Conservation (phyloP, 495 filamentous ascomycete genomes). For the Penicillium taxi region DNA sequence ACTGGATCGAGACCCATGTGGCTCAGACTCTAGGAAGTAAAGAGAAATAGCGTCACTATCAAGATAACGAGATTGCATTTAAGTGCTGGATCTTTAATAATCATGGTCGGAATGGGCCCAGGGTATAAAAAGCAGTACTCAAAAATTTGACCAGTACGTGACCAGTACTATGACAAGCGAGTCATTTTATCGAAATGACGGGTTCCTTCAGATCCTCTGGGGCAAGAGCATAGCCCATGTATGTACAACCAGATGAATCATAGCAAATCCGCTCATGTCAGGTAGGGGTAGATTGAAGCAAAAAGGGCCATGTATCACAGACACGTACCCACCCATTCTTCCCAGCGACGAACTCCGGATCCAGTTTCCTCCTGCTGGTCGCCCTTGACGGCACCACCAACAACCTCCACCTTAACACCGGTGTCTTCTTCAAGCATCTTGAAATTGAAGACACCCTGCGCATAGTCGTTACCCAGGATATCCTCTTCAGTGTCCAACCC, state of each 20-base stretch:
- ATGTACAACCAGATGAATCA: neutral
- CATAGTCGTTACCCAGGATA: constrained; percentile 69
- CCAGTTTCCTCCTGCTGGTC: constrained; percentile 46
- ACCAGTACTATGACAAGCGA: too few relatives aligned
- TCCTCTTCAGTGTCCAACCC: constrained; percentile 69
- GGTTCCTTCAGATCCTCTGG: neutral
- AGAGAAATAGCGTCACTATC: too few relatives aligned
- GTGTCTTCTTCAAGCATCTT: constrained; percentile 73
- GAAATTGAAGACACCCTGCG: constrained; percentile 70
- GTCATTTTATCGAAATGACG: neutral
- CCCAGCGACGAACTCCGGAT: constrained; percentile 69
- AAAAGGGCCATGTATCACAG: constrained; percentile 29
- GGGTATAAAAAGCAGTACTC: too few relatives aligned
- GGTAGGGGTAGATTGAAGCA: too few relatives aligned
- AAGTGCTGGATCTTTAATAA: too few relatives aligned
- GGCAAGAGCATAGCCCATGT: neutral
- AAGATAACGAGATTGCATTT: too few relatives aligned
- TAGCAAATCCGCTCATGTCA: too few relatives aligned
- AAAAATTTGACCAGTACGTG: too few relatives aligned
- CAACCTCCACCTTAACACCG: constrained; percentile 62
- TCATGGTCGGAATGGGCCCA: too few relatives aligned
- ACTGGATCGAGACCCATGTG: constrained; percentile 32
- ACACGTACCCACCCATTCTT: constrained; percentile 71
- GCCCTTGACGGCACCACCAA: constrained; percentile 70
- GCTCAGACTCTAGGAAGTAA: too few relatives aligned